Evolutionary conservation across 208 protist genomes (phyloP).

Genomic region (Trichomonas vaginalis): DNA sequence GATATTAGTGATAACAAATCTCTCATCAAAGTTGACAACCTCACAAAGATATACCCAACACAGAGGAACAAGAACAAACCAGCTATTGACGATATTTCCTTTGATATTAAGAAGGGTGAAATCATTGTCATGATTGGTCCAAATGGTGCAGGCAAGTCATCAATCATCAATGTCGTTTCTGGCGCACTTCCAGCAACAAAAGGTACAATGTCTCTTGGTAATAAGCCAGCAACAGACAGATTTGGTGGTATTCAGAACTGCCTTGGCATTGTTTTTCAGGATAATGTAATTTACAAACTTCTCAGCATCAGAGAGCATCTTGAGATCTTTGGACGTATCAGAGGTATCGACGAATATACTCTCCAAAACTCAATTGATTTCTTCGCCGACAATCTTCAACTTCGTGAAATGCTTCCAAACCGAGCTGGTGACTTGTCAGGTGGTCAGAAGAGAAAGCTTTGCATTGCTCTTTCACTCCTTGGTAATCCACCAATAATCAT

Average conservation of each 20-base stretch:
- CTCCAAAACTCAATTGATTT: not conserved
- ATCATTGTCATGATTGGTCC: not conserved
- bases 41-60: not conserved
- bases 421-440: not conserved
- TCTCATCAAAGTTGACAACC: not conserved
- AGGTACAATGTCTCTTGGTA: not conserved
- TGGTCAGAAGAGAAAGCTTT: not conserved
- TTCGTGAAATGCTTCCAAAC: not conserved
- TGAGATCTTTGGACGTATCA: not conserved
- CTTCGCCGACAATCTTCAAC: not conserved
- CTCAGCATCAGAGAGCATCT: not conserved
- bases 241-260: not conserved
- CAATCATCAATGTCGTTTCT: not conserved
- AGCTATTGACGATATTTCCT: not conserved
- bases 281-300: not conserved
- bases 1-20: not conserved
- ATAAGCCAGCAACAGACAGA: not conserved
- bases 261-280: not conserved
- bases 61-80: not conserved
- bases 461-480: not conserved
- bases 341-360: not conserved
- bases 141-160: slow-evolving; percentile 16
- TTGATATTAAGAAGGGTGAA: not conserved
- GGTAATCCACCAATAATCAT: slow-evolving; percentile 18
- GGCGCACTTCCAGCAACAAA: not conserved